Evolutionary conservation across 1,284 basidiomycete species (phyloP).

Genomic region (Ustilago trichophora): DNA sequence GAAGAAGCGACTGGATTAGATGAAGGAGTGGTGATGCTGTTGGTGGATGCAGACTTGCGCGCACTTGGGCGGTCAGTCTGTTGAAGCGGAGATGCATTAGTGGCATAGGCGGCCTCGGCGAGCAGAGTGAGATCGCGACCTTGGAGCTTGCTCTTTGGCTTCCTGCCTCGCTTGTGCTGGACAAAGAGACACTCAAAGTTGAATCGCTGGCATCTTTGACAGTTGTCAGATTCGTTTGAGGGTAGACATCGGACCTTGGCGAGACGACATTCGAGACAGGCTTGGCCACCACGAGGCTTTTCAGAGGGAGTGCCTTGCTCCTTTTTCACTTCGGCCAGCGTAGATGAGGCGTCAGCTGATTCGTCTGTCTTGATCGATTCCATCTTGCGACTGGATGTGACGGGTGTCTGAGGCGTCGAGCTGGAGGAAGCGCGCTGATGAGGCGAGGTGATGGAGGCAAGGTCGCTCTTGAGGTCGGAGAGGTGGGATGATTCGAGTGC

Average conservation of each 20-base stretch:
- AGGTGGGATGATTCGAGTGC: conserved; percentile 10
- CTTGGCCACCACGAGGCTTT: conserved; percentile 47
- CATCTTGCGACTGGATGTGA: conserved; percentile 4
- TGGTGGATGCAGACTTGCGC: conserved; percentile 23
- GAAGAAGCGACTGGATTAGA: neutral
- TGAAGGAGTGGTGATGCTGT: neutral
- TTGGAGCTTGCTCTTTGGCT: conserved; percentile 49
- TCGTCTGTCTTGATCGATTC: neutral
- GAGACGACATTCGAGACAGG: conserved; percentile 46
- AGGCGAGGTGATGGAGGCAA: conserved; percentile 20
- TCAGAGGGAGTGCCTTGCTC: conserved; percentile 22
- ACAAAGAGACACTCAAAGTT: conserved; percentile 48
- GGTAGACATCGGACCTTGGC: conserved; percentile 44
- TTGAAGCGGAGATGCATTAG: conserved; percentile 23
- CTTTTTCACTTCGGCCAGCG: conserved; percentile 8
- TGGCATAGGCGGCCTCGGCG: conserved; percentile 43
- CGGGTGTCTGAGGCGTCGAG: conserved; percentile 6
- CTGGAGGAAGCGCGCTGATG: conserved; percentile 23
- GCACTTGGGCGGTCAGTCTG: conserved; percentile 10
- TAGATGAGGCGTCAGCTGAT: conserved; percentile 5
- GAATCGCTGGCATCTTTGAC: conserved; percentile 44
- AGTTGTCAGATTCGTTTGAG: conserved; percentile 35
- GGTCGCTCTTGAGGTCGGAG: conserved; percentile 21
- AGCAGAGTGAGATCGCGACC: conserved; percentile 43
- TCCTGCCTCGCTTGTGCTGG: conserved; percentile 45